phyloP scores from a whole-genome alignment of 139 green algal species.

The Volvox reticuliferus region DNA sequence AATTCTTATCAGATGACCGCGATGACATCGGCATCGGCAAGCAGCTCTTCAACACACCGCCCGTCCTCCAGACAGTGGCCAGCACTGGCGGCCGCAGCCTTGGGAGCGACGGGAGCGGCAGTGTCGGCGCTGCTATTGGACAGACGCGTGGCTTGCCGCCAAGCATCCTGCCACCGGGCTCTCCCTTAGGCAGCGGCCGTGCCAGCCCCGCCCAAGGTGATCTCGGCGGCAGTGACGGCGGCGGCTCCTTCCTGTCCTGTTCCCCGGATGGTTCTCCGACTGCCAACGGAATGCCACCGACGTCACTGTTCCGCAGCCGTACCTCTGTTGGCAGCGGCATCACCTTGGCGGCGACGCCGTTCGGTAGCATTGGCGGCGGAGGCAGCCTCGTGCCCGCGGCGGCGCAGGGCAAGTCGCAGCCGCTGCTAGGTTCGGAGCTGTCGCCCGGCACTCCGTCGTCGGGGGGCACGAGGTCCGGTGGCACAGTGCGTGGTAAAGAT shows the following conservation, averaged over 20 bases:
- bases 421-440: neutral
- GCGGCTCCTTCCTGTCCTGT: neutral
- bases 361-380: neutral
- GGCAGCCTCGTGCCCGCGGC: neutral
- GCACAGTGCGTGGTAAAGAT: neutral
- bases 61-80: neutral
- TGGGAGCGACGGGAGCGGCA: neutral
- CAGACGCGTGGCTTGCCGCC: neutral
- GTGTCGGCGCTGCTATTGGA: neutral
- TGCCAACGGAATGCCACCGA: neutral
- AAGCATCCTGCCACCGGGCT: neutral
- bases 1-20: neutral
- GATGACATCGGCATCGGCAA: neutral
- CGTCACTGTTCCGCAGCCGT: neutral
- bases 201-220: constrained; percentile 6
- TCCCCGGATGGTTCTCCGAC: neutral
- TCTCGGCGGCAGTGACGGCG: neutral
- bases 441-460: neutral
- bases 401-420: neutral
- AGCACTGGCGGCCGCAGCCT: constrained; percentile 20
- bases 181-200: constrained; percentile 28
- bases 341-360: neutral
- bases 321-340: neutral
- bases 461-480: neutral
- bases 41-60: neutral